Percentiles rank a stretch among this genome's conserved stretches.
Evolutionary conservation across 768 basidiomycete genomes (phyloP).

Genomic region (Suillus placidus): DNA sequence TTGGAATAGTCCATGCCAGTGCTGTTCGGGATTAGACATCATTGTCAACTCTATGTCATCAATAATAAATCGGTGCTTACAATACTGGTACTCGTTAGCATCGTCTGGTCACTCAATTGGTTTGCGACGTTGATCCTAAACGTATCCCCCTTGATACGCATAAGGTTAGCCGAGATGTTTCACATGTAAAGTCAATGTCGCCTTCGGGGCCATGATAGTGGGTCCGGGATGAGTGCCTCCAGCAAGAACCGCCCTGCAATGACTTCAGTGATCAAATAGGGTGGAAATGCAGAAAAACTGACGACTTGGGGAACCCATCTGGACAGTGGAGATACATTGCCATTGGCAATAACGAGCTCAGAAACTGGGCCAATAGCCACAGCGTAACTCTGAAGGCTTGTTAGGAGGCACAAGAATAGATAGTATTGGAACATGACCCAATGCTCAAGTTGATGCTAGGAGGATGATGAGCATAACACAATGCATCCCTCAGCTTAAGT

Average conservation of each 20-base stretch:
- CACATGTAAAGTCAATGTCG: not conserved
- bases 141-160: not conserved
- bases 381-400: not conserved
- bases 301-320: not conserved
- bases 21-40: not conserved
- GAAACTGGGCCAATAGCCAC: not conserved
- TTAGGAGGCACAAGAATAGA: not conserved
- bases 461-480: not conserved
- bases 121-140: not conserved
- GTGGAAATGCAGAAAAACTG: not conserved
- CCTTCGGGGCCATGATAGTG: not conserved
- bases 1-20: not conserved
- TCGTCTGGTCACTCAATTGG: not conserved
- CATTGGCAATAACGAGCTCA: not conserved
- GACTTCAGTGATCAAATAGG: not conserved
- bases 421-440: not conserved
- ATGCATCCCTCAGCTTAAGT: too few species aligned
- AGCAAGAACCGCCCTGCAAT: not conserved
- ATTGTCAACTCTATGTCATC: not conserved
- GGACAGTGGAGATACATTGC: not conserved
- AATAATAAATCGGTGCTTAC: not conserved
- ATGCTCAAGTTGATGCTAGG: not conserved
- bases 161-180: not conserved
- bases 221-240: not conserved
- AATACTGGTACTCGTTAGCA: not conserved